Conservation (phyloP, 345 rosid genomes). For the Eucalyptus polybractea region DNA sequence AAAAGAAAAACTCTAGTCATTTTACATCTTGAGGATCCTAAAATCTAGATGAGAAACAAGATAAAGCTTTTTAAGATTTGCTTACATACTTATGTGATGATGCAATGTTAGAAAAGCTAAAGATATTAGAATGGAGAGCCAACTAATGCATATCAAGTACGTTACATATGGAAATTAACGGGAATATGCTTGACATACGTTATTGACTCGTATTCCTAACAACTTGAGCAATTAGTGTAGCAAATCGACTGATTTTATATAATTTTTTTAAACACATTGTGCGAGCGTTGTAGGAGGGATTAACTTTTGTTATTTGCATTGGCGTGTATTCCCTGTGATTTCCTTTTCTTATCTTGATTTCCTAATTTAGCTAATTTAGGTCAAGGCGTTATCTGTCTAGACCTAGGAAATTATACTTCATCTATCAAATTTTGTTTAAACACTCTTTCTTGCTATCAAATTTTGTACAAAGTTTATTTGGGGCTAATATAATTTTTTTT, state of each 20-base stretch:
- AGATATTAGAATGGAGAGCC: neutral
- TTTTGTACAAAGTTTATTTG: neutral
- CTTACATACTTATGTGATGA: no score
- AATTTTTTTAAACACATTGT: neutral
- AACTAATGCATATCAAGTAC: neutral
- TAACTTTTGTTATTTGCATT: neutral
- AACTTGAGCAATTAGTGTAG: neutral
- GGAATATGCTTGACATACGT: neutral
- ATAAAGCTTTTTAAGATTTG: no score
- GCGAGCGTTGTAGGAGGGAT: neutral
- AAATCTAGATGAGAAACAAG: no score
- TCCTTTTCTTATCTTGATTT: neutral
- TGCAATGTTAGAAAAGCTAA: neutral
- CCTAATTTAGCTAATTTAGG: neutral
- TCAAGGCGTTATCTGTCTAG: neutral
- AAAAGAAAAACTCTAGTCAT: no score
- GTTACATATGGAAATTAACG: rapidly evolving
- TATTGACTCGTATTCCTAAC: neutral
- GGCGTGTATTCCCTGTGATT: neutral
- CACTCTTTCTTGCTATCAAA: neutral
- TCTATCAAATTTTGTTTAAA: neutral
- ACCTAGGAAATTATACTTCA: neutral
- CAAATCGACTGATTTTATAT: neutral
- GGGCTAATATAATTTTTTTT: neutral
- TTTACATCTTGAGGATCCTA: rapidly evolving